Conservation (phyloP, 306 rosid genomes). For the Gastrolobium bilobum region DNA sequence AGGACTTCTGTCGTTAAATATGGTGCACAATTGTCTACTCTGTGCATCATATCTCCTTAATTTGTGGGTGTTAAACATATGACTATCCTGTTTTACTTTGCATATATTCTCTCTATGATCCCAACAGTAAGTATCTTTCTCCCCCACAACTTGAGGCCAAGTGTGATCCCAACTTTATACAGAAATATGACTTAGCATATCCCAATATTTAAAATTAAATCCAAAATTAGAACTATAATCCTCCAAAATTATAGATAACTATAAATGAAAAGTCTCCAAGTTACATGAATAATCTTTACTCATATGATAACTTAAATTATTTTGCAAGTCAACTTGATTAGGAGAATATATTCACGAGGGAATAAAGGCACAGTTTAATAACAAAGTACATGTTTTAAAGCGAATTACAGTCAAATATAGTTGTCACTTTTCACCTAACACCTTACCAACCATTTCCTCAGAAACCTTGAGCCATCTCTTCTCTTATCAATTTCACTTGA, state of each 20-base stretch:
- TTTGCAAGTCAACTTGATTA: constrained; percentile 50
- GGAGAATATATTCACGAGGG: constrained; percentile 41
- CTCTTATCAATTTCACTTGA: constrained; percentile 40
- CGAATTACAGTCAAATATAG: constrained; percentile 38
- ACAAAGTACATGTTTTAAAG: constrained; percentile 33
- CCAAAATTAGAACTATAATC: constrained; percentile 28
- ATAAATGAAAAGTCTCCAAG: constrained; percentile 8
- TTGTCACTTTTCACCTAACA: constrained; percentile 45
- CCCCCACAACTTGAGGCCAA: constrained; percentile 36
- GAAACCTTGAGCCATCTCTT: constrained; percentile 40
- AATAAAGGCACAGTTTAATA: constrained; percentile 52
- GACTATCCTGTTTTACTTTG: constrained; percentile 52
- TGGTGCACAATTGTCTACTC: constrained; percentile 41
- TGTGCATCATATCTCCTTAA: not conserved
- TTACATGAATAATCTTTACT: constrained; percentile 38
- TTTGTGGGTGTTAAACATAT: constrained; percentile 43
- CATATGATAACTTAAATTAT: constrained; percentile 50
- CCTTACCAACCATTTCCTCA: constrained; percentile 47
- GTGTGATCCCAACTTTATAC: constrained; percentile 33
- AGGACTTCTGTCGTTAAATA: constrained; percentile 8
- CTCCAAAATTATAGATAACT: not conserved
- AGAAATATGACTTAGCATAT: not conserved
- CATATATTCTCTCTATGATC: constrained; percentile 57
- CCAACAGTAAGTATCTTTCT: constrained; percentile 36
- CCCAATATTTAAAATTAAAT: constrained; percentile 34